Evolutionary conservation across 345 rosid species (phyloP).

Genomic region (Eucalyptus marginata): DNA sequence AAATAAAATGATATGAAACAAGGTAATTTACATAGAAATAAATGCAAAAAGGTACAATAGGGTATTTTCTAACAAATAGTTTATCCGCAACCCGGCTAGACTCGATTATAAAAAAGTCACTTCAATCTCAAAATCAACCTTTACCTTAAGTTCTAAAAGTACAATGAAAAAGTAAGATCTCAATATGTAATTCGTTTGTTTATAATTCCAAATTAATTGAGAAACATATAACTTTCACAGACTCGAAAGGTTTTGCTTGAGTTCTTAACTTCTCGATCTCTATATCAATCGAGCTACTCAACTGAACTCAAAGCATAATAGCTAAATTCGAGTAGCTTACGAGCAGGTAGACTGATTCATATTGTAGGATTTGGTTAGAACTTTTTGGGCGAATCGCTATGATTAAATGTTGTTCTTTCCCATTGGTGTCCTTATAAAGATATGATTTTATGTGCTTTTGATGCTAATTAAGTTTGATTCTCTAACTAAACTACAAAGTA

Average conservation of each 20-base stretch:
- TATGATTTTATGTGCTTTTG: background rate
- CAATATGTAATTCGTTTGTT: background rate
- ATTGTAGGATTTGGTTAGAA: background rate
- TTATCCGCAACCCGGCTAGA: background rate
- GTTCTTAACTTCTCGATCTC: background rate
- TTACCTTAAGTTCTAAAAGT: background rate
- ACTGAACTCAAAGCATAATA: background rate
- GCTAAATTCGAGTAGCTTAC: background rate
- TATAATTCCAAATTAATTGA: background rate
- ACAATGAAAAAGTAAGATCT: background rate
- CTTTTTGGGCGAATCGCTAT: accelerated
- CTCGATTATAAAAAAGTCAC: background rate
- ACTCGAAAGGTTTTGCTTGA: background rate
- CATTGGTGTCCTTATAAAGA: background rate
- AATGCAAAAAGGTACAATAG: background rate
- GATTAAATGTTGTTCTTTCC: background rate
- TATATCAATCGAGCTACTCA: background rate
- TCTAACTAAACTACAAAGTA: background rate
- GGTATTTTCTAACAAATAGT: background rate
- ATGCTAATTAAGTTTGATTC: background rate
- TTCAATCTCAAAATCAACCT: background rate
- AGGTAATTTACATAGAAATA: too few relatives aligned
- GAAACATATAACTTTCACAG: background rate
- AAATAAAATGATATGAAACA: background rate
- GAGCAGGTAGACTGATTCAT: background rate